These are phyloP conservation scores for Teunomyces kruisii DNA, from an alignment of 805 yeast species.

Conservation along the genomic window DNA sequence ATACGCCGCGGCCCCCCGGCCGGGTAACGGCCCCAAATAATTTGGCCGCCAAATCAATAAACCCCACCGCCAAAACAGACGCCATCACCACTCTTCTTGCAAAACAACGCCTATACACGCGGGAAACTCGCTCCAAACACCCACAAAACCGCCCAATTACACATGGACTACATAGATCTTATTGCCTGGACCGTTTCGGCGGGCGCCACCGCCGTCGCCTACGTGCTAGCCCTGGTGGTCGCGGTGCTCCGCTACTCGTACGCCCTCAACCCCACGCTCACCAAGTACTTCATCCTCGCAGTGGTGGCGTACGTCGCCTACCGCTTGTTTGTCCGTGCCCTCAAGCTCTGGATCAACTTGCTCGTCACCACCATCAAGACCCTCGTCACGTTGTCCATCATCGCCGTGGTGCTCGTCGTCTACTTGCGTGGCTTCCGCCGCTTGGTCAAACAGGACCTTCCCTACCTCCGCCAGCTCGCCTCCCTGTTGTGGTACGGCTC, in stretches of 20 bases:
- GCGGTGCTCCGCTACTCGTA: constrained; percentile 1
- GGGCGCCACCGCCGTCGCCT: constrained; percentile 12
- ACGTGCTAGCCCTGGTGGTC: constrained; percentile 13
- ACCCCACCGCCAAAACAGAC: not conserved
- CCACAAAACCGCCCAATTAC: no score
- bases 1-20: constrained; percentile 3
- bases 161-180: constrained; percentile 8
- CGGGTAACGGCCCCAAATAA: constrained; percentile 26
- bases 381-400: constrained; percentile 13
- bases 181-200: constrained; percentile 9
- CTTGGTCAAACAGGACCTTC: constrained; percentile 19
- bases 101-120: no score
- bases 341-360: constrained; percentile 22
- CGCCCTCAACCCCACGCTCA: constrained; percentile 3
- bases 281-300: constrained; percentile 13
- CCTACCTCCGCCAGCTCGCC: constrained; percentile 4
- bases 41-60: no score
- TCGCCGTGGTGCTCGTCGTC: constrained; percentile 13
- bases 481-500: not conserved
- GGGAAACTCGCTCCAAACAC: no score
- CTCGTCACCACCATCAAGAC: constrained; percentile 20
- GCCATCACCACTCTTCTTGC: not conserved
- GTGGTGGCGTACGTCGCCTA: constrained; percentile 19
- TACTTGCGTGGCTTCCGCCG: constrained; percentile 23
- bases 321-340: constrained; percentile 12